Conservation (phyloP, 2,329 filamentous ascomycete genomes). For the Stachybotrys elegans region DNA sequence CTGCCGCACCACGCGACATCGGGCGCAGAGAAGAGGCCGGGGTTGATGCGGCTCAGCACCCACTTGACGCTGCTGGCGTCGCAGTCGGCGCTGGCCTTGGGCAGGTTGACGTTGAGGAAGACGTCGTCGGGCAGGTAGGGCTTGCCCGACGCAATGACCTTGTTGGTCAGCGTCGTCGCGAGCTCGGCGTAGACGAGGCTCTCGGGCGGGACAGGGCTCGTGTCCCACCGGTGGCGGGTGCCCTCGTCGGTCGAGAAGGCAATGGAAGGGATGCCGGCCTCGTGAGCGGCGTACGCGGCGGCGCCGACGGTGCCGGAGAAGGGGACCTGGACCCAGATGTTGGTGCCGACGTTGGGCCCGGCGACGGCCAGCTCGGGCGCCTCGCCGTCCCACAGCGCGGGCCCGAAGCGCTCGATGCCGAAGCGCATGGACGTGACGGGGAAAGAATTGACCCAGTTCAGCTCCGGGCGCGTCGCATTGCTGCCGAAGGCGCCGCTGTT, state of each 20-base stretch:
- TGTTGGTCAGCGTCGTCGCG: slow-evolving; percentile 51
- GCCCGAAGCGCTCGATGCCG: slow-evolving; percentile 53
- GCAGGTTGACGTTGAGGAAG: slow-evolving; percentile 68
- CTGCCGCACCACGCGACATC: slow-evolving; percentile 56
- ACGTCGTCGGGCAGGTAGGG: slow-evolving; percentile 58
- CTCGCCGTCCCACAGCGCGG: slow-evolving; percentile 45
- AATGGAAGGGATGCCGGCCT: slow-evolving; percentile 55
- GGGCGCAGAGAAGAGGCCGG: slow-evolving; percentile 42
- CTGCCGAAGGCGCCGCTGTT: slow-evolving; percentile 50
- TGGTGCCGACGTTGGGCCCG: slow-evolving; percentile 56
- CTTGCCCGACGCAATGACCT: slow-evolving; percentile 47
- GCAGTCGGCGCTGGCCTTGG: slow-evolving; percentile 46
- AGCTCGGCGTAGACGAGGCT: slow-evolving; percentile 60
- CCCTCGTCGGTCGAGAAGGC: slow-evolving; percentile 54
- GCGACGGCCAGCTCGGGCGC: slow-evolving; percentile 57
- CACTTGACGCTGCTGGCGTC: slow-evolving; percentile 53
- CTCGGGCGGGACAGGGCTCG: slow-evolving; percentile 44
- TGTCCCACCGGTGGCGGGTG: slow-evolving; percentile 50
- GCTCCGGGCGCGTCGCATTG: slow-evolving; percentile 40
- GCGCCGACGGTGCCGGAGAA: slow-evolving; percentile 67
- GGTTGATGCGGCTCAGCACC: slow-evolving; percentile 58
- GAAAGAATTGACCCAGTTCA: slow-evolving; percentile 70
- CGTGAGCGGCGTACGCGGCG: slow-evolving; percentile 50
- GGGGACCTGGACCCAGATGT: slow-evolving; percentile 49
- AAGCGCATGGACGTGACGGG: slow-evolving; percentile 60